These are phyloP conservation scores for Fusarium fracticaudum DNA, from an alignment of 2,329 filamentous ascomycete genomes.

Conservation along the genomic window DNA sequence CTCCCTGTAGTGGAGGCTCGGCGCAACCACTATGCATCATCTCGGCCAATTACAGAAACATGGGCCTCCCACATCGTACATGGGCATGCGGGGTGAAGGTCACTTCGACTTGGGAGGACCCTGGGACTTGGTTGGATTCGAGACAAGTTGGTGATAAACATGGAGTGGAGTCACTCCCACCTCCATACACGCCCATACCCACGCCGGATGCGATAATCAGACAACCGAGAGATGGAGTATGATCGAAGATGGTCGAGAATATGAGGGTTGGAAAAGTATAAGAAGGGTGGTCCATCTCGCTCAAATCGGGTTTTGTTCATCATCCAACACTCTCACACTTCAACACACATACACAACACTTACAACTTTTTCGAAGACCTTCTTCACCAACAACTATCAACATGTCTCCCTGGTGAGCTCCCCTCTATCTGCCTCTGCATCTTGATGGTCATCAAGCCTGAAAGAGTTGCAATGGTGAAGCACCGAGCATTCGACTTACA, in stretches of 20 bases:
- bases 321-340: slow-evolving; percentile 39
- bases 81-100: slow-evolving; percentile 37
- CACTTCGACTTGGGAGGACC: slow-evolving; percentile 12
- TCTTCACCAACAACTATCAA: slow-evolving; percentile 40
- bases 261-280: slow-evolving; percentile 34
- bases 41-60: slow-evolving; percentile 29
- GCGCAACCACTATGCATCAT: slow-evolving; percentile 14
- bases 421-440: background rate
- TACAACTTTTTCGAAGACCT: slow-evolving; percentile 38
- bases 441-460: background rate
- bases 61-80: slow-evolving; percentile 12
- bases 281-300: slow-evolving; percentile 35
- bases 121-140: slow-evolving; percentile 22
- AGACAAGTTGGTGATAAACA: slow-evolving; percentile 25
- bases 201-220: slow-evolving; percentile 39
- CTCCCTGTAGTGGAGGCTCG: slow-evolving; percentile 18
- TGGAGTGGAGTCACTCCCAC: slow-evolving; percentile 31
- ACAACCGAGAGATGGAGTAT: slow-evolving; percentile 26
- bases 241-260: slow-evolving; percentile 1
- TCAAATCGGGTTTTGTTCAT: slow-evolving; percentile 25
- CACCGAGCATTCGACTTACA: background rate
- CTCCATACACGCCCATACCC: slow-evolving; percentile 18
- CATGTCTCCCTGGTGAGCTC: slow-evolving; percentile 45
- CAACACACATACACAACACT: slow-evolving; percentile 27
- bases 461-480: background rate